phyloP scores from a whole-genome alignment of 345 rosid species.

The Sisymbrium irio region DNA sequence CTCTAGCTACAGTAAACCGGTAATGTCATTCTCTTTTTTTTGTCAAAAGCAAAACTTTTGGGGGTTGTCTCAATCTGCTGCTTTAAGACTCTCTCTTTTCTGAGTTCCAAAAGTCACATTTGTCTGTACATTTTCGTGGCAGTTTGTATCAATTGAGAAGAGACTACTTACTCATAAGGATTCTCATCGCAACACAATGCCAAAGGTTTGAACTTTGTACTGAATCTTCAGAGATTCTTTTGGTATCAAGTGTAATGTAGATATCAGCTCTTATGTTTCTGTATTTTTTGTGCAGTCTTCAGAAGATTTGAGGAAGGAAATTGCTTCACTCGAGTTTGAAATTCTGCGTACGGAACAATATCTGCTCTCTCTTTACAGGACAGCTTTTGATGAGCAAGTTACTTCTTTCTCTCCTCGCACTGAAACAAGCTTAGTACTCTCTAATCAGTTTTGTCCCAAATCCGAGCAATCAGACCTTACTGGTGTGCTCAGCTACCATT shows the following conservation, averaged over 20 bases:
- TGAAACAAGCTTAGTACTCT: conserved; percentile 20
- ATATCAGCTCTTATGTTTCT: neutral
- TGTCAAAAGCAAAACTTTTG: conserved; percentile 9
- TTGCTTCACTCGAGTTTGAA: conserved; percentile 67
- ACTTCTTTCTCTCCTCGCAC: conserved; percentile 23
- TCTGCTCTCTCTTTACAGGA: conserved; percentile 75
- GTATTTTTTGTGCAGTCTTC: conserved; percentile 51
- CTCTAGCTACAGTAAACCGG: conserved; percentile 28
- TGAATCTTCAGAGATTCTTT: neutral
- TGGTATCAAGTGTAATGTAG: neutral
- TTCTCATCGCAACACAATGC: conserved; percentile 18
- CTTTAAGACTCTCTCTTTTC: neutral
- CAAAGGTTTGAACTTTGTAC: conserved; percentile 32
- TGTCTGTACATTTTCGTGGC: conserved; percentile 9
- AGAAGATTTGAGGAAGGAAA: conserved; percentile 63
- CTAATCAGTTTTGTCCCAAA: conserved; percentile 31
- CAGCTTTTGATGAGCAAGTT: conserved; percentile 57
- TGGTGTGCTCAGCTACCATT: conserved; percentile 27
- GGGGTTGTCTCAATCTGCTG: conserved; percentile 9
- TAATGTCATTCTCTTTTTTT: conserved; percentile 5
- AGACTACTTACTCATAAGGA: conserved; percentile 24
- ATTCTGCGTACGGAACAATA: conserved; percentile 59
- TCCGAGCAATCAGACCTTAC: conserved; percentile 31
- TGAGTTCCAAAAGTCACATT: conserved; percentile 11
- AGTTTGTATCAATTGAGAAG: conserved; percentile 32